Base-by-base conservation (phyloP, 192 early-diverging fungal genomes). In the Backusella morwellensis region DNA sequence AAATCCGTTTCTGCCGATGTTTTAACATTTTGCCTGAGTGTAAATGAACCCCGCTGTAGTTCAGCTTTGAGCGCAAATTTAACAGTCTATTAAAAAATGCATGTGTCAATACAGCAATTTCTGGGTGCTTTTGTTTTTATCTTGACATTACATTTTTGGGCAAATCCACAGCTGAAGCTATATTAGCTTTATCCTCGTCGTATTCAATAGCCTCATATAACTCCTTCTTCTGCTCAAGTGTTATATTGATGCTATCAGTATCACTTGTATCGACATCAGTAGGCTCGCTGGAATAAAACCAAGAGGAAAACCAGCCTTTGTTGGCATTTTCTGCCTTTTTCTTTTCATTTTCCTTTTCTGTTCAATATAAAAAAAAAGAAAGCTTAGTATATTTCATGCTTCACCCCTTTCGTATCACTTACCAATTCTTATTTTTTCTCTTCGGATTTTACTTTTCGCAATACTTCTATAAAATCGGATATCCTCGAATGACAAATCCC, bases 201-300 rank as follows among this genome's bases (percentile, higher is more conserved):
- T 88, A 95, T 70, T 95, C 93, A 73, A 96, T 96, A 4, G 90
- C 91, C 6, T 95, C 92, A 82, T 92, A 94, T n/a, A 96, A 82
- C 77, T 94, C 90, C 67, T 92, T 88, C 63, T 93, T 88, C 68
- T 96, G 91, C 66, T 91, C 88, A 52, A 91, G 91, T 35, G 90
- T 89, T 35, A 95, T 50, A 15, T 72, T 78, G 68, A 84, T 36
- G 7, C 54, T 59, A 14, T 29, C 70, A 4, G 70, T 47, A 17
- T 77, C 68, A 38, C 29, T 26, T 63, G 4, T 63, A 29, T 63
- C 26, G 21, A 29, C n/a, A 14, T 63, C 56, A 29, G 56, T 12
- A 23, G 66, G 23, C 5, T 21, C 52, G 5, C 81, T 73, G 42
- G 35, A 59, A 12, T 36, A 69, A 76, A 78, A 81, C 84, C 84